Base-by-base conservation (phyloP, 169 alveolate genomes). In the Eimeria sp. region DNA sequence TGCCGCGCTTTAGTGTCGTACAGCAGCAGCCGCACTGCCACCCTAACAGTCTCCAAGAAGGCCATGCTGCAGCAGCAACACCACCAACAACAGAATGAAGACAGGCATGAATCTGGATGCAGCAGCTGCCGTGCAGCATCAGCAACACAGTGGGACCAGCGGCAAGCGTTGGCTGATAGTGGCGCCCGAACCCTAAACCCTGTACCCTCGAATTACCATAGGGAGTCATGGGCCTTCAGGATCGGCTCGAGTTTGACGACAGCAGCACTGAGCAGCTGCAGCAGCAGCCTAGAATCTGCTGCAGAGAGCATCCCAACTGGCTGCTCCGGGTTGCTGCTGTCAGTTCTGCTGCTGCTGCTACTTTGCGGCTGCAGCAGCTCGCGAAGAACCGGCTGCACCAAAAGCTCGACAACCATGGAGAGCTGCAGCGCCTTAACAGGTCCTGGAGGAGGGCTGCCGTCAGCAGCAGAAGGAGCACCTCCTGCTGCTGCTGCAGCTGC, bases 41-140 rank as follows among this genome's bases (percentile, higher is more conserved):
- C 89, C 30, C 89, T 20, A 18, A 78, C 65, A 7, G 89, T 78
- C 25, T 78, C 89, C 67, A 78, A 47, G 65, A 78, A 78, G 67
- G 89, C 89, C 89, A 78, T 78, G 89, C 89, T 78, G 89, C 89
- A 78, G 89, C 67, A 78, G 67, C 89, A 78, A 22, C 61, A 78
- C 67, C 89, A 78, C 67, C 89, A 78, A 65, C 89, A 78, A 51
- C 89, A 78, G 54, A 34, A 34, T 34, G 40, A 34, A 34, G 40
- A 34, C 40, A 34, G 40, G 40, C 40, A 34, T 34, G 40, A 22
- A 18, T 18, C 47, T 45, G 16, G 57, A 73, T 73, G 51, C n/a
- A 40, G 84, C 54, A 34, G 18, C 14, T 14, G 30, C 13, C 14
- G n/a, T 10, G 30, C 43, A 1, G 22, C 58, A 75, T 6, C 86